Percentiles rank a stretch among this genome's conserved stretches.
Evolutionary conservation across 2,329 filamentous ascomycete genomes (phyloP).

Genomic region (Endocalyx cinctus): DNA sequence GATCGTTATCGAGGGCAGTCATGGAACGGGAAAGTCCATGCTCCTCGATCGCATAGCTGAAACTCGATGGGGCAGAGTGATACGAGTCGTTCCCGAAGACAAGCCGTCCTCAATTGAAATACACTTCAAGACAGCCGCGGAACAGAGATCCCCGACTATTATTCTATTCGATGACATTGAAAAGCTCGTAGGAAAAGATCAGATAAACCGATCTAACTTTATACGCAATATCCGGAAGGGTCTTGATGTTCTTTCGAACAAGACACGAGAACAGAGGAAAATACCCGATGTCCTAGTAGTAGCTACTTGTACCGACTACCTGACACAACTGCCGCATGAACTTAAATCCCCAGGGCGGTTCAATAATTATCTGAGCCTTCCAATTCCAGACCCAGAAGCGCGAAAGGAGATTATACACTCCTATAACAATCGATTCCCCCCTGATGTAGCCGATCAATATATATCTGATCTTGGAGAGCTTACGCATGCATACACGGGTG

Average conservation of each 20-base stretch:
- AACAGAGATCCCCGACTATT: conserved; percentile 64
- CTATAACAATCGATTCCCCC: conserved; percentile 43
- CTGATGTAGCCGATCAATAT: conserved; percentile 45
- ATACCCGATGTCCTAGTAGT: conserved; percentile 64
- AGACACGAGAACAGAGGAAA: conserved; percentile 30
- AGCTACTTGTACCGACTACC: conserved; percentile 66
- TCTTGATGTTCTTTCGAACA: conserved; percentile 48
- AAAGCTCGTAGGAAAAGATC: conserved; percentile 59
- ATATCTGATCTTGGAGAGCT: conserved; percentile 62
- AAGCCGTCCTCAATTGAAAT: conserved; percentile 59
- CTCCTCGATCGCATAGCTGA: conserved; percentile 64
- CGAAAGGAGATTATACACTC: conserved; percentile 70
- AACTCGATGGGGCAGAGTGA: conserved; percentile 66
- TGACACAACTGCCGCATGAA: conserved; percentile 65
- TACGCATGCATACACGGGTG: conserved; percentile 83
- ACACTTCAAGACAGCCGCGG: conserved; percentile 63
- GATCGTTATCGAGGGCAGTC: conserved; percentile 73
- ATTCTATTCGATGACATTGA: conserved; percentile 77
- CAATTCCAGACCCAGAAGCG: conserved; percentile 68
- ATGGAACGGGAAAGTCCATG: conserved; percentile 79
- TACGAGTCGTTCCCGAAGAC: conserved; percentile 52
- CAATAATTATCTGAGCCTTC: conserved; percentile 63
- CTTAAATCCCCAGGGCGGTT: conserved; percentile 65
- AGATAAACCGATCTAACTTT: conserved; percentile 44
- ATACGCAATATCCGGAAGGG: conserved; percentile 49